A percentile compares a stretch with the other conserved stretches of the same genome.
phyloP scores from a whole-genome alignment of 805 yeast genomes.

The Candida glaebosa region DNA sequence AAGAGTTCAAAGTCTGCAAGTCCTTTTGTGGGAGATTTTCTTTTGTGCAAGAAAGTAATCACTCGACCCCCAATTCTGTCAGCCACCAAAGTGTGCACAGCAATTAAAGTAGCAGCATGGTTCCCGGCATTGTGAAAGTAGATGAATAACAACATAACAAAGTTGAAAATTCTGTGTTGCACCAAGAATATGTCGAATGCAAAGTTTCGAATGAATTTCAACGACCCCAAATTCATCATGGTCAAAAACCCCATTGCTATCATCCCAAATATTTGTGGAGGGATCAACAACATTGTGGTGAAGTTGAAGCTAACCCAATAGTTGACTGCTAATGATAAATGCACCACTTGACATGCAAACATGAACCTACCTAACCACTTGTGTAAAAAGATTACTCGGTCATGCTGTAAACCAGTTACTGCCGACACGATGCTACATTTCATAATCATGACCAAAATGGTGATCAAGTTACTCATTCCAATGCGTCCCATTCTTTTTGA shows the following conservation, averaged over 20 bases:
- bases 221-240: conserved; percentile 33
- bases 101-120: conserved; percentile 32
- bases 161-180: conserved; percentile 40
- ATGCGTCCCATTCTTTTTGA: conserved; percentile 42
- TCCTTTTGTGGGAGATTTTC: conserved; percentile 36
- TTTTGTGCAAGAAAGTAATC: conserved; percentile 27
- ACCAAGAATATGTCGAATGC: conserved; percentile 43
- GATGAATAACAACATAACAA: conserved; percentile 40
- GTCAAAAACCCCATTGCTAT: conserved; percentile 39
- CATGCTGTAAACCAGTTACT: conserved; percentile 40
- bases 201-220: conserved; percentile 31
- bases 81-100: conserved; percentile 40
- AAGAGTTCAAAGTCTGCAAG: conserved; percentile 34
- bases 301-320: conserved; percentile 42
- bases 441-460: conserved; percentile 31
- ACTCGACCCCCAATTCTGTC: conserved; percentile 36
- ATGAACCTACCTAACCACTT: conserved; percentile 43
- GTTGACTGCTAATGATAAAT: conserved; percentile 25
- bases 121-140: conserved; percentile 39
- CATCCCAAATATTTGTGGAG: conserved; percentile 50
- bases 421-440: conserved; percentile 39
- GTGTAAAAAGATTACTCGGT: conserved; percentile 37
- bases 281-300: conserved; percentile 38
- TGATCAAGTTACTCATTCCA: conserved; percentile 38
- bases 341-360: conserved; percentile 33